Evolutionary conservation across 495 filamentous ascomycete species (phyloP).

Genomic region (Opeltia flavorubescens): DNA sequence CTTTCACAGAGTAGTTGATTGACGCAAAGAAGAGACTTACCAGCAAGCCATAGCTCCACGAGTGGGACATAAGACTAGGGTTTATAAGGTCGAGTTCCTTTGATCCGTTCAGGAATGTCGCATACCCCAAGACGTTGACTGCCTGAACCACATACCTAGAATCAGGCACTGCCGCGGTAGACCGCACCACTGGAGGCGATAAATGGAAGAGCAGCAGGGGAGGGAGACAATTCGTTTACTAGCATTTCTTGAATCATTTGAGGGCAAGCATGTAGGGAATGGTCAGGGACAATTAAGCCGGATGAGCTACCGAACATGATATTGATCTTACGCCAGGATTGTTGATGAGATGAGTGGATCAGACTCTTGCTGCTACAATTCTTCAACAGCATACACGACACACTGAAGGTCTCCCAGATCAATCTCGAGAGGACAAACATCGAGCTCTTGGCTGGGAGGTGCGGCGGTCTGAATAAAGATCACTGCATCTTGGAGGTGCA

Average conservation of each 20-base stretch:
- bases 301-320: slow-evolving; percentile 31
- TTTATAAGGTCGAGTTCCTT: slow-evolving; percentile 24
- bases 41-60: no score
- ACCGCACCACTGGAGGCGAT: slow-evolving; percentile 15
- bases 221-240: slow-evolving; percentile 30
- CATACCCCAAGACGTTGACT: slow-evolving; percentile 25
- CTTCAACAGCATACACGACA: slow-evolving; percentile 19
- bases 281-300: no score
- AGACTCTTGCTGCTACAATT: slow-evolving; percentile 12
- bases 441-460: slow-evolving; percentile 22
- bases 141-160: slow-evolving; percentile 23
- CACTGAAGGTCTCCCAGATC: slow-evolving; percentile 27
- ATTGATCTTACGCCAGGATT: slow-evolving; percentile 34
- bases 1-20: no score
- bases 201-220: slow-evolving; percentile 28
- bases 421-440: slow-evolving; percentile 23
- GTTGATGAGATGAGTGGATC: slow-evolving; percentile 39
- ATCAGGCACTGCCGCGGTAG: slow-evolving; percentile 19
- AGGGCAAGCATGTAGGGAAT: slow-evolving; percentile 18
- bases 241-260: slow-evolving; percentile 20
- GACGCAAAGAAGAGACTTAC: no score
- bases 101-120: slow-evolving; percentile 21
- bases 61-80: no score
- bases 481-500: slow-evolving; percentile 25
- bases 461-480: slow-evolving; percentile 20